Evolutionary conservation across 2,329 filamentous ascomycete genomes (phyloP), one percentile per base, ranked within the genome.

Genomic region (Fonsecaea erecta): DNA sequence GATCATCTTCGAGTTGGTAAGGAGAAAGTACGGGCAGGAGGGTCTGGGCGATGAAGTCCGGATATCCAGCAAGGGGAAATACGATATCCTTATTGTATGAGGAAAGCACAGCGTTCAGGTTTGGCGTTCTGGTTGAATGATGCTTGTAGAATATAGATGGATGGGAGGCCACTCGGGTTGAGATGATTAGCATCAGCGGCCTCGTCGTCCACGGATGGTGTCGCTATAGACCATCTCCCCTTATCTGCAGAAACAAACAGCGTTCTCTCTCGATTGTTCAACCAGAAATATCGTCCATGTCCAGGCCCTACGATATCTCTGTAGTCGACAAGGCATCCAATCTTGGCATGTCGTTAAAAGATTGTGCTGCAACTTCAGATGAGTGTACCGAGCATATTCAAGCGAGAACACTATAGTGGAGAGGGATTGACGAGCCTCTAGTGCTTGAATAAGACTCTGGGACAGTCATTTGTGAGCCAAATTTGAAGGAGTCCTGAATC

Each of bases 1-100:
- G 59, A 85, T 89, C 62, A 86, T 88, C 3, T 89, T 89, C 70
- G 87, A 89, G 73, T 73, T 89, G 35, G 83, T 88, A 43, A 77
- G 87, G 58, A 78, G 86, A 57, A 87, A 86, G 73, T 88, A 88
- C 73, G 84, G 83, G 2, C 81, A 80, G 67, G 73, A 60, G 46
- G 57, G 57, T 14, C 28, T 79, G 57, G 78, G 79, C n/a, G 84
- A 85, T 62, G 78, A 77, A 63, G 83, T 82, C 67, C 82, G 79
- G 74, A 87, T 86, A 35, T 52, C 46, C 14, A 43, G 43, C 32
- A 52, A 85, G 68, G 85, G 86, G 67, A 85, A 85, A n/a, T 87
- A 86, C 72, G 83, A 87, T 69, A 87, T 89, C 68, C 73, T 88
- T n/a, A 18, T 60, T 12, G 43, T 48, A 24, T 48, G 43, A 48